Percentiles rank a stretch among this genome's conserved stretches.
phyloP scores from a whole-genome alignment of 805 yeast species.

The Candida insectalens region DNA sequence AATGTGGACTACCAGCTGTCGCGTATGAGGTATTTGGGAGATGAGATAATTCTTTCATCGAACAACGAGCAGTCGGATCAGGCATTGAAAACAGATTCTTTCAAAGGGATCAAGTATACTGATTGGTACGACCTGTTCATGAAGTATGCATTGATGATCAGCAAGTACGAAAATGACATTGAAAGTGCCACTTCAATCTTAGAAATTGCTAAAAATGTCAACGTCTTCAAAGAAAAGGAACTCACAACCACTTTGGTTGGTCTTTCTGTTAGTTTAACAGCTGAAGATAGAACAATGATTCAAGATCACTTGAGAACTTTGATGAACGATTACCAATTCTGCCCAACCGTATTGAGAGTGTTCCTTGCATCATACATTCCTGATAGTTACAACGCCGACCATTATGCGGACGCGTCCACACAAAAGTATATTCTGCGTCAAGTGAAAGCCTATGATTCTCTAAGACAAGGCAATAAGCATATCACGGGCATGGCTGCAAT shows the following conservation, averaged over 20 bases:
- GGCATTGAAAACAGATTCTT: conserved; percentile 40
- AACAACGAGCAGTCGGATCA: conserved; percentile 17
- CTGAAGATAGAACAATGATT: conserved; percentile 43
- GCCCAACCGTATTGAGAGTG: conserved; percentile 54
- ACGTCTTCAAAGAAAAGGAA: conserved; percentile 61
- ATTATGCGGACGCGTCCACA: conserved; percentile 66
- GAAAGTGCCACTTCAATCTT: conserved; percentile 62
- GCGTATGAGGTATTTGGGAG: conserved; percentile 55
- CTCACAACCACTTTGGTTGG: conserved; percentile 55
- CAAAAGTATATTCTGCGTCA: conserved; percentile 89
- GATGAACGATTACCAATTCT: conserved; percentile 65
- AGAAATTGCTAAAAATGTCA: conserved; percentile 67
- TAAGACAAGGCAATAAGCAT: conserved; percentile 35
- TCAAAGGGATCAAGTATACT: conserved; percentile 68
- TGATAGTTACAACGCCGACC: conserved; percentile 10
- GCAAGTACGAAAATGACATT: conserved; percentile 41
- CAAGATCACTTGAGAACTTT: conserved; percentile 52
- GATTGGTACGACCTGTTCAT: conserved; percentile 82
- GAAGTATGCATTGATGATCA: conserved; percentile 62
- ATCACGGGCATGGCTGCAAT: conserved; percentile 77
- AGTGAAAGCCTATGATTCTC: conserved; percentile 77
- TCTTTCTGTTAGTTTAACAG: conserved; percentile 40
- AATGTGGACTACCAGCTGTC: conserved; percentile 67
- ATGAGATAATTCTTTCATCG: conserved; percentile 34
- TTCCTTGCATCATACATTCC: conserved; percentile 47